Base-by-base conservation (phyloP, 305 asterid genomes). In the Plantago coronopus region DNA sequence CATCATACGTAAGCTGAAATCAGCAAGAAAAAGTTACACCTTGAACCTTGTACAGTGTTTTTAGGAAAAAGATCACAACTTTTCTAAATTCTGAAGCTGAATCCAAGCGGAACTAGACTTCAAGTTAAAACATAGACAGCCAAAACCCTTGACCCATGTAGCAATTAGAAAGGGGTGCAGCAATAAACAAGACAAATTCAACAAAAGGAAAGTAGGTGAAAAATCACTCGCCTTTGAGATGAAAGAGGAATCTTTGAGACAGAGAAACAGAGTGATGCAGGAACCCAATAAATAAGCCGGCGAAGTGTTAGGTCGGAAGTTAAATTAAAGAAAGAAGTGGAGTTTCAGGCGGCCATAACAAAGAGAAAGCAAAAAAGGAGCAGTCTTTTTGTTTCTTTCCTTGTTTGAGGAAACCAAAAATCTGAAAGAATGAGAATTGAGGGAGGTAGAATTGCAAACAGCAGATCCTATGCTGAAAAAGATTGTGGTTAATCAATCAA, bases 281-380 rank as follows among this genome's bases (percentile, higher is more conserved):
- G 3, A 21, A 37, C 1, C 42, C 12, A 9, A 34, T 7, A 34
- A 34, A 17, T 7, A 34, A 34, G 7, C 23, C 34, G 58, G 38
- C 34, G 17, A 0, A 23, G 14, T 22, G 37, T 57, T 40, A 57
- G 49, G 47, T 22, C 48, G 45, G 62, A 25, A 31, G 62, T 38
- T 57, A 34, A 10, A 43, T n/a, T n/a, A n/a, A n/a, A 61, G 61
- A 48, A 54, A 62, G 67, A 48, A 17, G 19, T 25, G 44, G 68
- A 70, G 59, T 57, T 62, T 68, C 72, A 79, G 77, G 81, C 81
- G 84, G 76, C 75, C 79, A 76, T 50, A 17, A 45, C 72, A 64
- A 66, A 59, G 74, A 62, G 63, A 62, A 50, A 69, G 72, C 69
- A 64, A 63, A 51, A 54, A 70, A 46, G 61, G 17, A 57, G 18